These are phyloP conservation scores for Hirschfeldia incana DNA, from an alignment of 345 rosid genomes.

Conservation along the genomic window DNA sequence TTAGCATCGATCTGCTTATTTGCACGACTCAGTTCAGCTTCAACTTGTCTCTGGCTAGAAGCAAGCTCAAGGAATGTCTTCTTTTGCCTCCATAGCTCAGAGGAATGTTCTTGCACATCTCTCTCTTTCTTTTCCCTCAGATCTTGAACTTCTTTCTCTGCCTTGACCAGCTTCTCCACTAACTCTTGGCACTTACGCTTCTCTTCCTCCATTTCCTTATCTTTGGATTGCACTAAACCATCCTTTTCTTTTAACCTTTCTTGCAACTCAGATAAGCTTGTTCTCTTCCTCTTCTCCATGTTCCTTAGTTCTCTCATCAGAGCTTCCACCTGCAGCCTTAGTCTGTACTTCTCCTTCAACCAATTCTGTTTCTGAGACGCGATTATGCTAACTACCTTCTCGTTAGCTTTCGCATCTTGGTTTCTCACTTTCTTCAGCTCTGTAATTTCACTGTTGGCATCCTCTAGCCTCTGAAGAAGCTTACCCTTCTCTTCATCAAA, in stretches of 20 bases:
- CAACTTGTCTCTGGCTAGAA: constrained; percentile 85
- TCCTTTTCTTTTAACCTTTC: constrained; percentile 62
- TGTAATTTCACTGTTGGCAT: constrained; percentile 56
- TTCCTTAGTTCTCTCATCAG: constrained; percentile 57
- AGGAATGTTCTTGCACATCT: constrained; percentile 65
- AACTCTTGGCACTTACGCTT: constrained; percentile 52
- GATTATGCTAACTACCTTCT: constrained; percentile 82
- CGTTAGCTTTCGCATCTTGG: constrained; percentile 90
- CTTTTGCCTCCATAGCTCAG: constrained; percentile 80
- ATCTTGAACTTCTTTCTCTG: constrained; percentile 54
- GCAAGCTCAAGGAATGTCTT: constrained; percentile 91
- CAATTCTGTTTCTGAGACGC: constrained; percentile 89
- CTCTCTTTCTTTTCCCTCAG: constrained; percentile 56
- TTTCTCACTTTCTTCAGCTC: constrained; percentile 63
- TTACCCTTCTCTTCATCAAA: constrained; percentile 49
- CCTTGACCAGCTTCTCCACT: constrained; percentile 55
- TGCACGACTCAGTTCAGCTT: constrained; percentile 82
- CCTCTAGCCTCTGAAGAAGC: constrained; percentile 54
- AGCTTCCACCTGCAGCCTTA: constrained; percentile 59
- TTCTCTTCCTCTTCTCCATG: constrained; percentile 51
- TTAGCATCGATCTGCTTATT: constrained; percentile 63
- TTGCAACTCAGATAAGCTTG: constrained; percentile 48
- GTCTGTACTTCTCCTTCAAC: constrained; percentile 67
- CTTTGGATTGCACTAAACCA: constrained; percentile 53
- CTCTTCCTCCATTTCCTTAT: constrained; percentile 53